Base-by-base conservation (phyloP, 2,329 filamentous ascomycete genomes). In the Chrysoporthe cubensis region DNA sequence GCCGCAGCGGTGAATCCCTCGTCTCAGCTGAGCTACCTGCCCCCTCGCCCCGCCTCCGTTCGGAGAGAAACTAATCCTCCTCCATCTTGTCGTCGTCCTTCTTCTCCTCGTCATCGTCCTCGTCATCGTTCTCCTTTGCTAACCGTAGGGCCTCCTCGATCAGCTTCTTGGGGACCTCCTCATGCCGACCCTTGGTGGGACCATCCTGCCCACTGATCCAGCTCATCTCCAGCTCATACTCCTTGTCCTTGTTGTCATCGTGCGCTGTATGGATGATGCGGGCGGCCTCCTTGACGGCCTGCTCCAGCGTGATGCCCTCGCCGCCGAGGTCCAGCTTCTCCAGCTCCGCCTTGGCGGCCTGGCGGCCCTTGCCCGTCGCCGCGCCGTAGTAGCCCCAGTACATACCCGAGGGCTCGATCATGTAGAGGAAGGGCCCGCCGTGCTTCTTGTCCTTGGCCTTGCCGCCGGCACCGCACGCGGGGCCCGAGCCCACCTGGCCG, bases 351-450 rank as follows among this genome's bases (percentile, higher is more conserved):
- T 99, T 99, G 77, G 96, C 96, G 64, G 94, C 91, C 83, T 99
- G 96, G 74, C 96, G 88, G 71, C 96, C 96, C 83, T 99, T 99
- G 77, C 96, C 96, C 16, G 96, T 97, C 62, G 96, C 96, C 50
- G 96, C 96, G 74, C 96, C 96, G 80, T 97, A 97, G 86, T 99
- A 99, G 69, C 96, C 96, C 96, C 96, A 99, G 85, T 97, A 98
- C 73, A 95, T 83, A 66, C 96, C 96, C 76, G 94, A 97, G 54
- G 96, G 96, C 84, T 99, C 96, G 74, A 99, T 95, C 96, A 99
- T 99, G 87, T 97, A 99, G 70, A 99, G 88, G 71, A 90, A 94
- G 32, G 96, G 96, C 1, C 95, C 96, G 74, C 96, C 96, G 78
- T 94, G 89, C 79, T 88, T 91, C 76, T 89, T 90, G 75, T 88